Evolutionary conservation across 1,139 yeast genomes (phyloP), one percentile per base, ranked within the genome.

Genomic region (Candida labiduridarum): DNA sequence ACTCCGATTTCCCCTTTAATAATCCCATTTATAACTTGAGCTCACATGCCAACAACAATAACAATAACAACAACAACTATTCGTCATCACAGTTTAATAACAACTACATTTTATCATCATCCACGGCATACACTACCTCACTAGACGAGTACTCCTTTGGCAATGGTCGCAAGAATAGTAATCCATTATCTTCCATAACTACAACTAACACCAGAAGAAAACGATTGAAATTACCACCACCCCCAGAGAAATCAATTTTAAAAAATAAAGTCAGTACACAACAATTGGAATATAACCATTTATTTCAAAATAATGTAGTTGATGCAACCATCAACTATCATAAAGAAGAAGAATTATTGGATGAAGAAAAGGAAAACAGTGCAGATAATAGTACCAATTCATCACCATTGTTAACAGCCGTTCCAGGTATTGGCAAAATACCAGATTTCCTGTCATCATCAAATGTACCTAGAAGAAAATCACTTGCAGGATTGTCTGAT

Each of bases 401-500:
- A 2, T 44, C 46, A 1, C 46, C 46, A 11, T 16, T 36, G 19
- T 30, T 44, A 6, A 44, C 41, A 1, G 46, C 46, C 3, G 30
- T 31, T 11, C 4, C 27, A 3, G 10, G 22, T 14, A 25, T 34
- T 29, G 30, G 33, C 35, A 39, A 27, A 9, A 49, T 45, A 2
- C 31, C 45, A 3, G 50, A 51, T 19, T 38, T 41, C 15, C 50
- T 48, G 3, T 18, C 46, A 3, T 31, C 31, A 15, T 41, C 35
- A 25, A 25, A 25, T 11, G 4, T 47, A 29, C 57, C 64, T 1
- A 64, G 82, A 44, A 72, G 83, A 54, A 83, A 83, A 61, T 80
- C 85, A 33, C 78, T 83, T 57, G 78, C 82, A 11, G 85, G 78
- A 2, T 81, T 86, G 88, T 75, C 87, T 3, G 76, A 80, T 60